Evolutionary conservation across 768 basidiomycete genomes (phyloP).

Genomic region (Tylopilus subfusipes): DNA sequence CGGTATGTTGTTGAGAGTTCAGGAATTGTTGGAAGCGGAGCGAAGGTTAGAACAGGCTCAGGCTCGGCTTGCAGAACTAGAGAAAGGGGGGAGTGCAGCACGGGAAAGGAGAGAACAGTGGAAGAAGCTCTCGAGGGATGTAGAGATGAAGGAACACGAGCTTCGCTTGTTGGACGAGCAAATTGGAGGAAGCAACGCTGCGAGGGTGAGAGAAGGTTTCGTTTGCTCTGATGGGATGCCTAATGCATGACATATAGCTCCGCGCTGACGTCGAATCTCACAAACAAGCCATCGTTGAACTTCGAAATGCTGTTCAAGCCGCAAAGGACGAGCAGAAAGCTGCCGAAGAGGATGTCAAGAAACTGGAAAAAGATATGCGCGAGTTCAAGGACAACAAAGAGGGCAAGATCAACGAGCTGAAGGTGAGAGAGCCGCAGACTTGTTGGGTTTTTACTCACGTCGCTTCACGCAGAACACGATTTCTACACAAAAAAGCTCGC

Average conservation of each 20-base stretch:
- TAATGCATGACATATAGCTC: constrained; percentile 47
- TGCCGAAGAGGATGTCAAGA: constrained; percentile 75
- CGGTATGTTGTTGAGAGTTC: constrained; percentile 76
- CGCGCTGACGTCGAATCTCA: constrained; percentile 73
- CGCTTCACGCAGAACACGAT: constrained; percentile 54
- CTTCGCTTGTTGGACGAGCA: constrained; percentile 79
- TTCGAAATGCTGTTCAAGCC: constrained; percentile 54
- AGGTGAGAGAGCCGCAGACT: constrained; percentile 44
- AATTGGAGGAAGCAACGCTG: constrained; percentile 83
- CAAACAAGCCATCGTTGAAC: constrained; percentile 58
- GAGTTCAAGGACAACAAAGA: constrained; percentile 99
- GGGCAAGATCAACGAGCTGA: constrained; percentile 91
- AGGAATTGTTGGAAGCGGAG: constrained; percentile 74
- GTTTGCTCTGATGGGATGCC: not conserved
- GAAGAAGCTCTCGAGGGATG: constrained; percentile 55
- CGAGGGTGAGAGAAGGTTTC: constrained; percentile 56
- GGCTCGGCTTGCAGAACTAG: constrained; percentile 45
- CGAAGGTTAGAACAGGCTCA: constrained; percentile 49
- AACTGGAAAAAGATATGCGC: constrained; percentile 93
- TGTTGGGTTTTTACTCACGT: not conserved
- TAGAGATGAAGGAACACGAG: constrained; percentile 91
- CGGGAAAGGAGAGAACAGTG: constrained; percentile 57
- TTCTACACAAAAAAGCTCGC: constrained; percentile 69
- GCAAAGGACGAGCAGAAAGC: constrained; percentile 75
- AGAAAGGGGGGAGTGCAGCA: constrained; percentile 51